Base-by-base conservation (phyloP, 1,284 basidiomycete species). In the Kwoniella shivajii region DNA sequence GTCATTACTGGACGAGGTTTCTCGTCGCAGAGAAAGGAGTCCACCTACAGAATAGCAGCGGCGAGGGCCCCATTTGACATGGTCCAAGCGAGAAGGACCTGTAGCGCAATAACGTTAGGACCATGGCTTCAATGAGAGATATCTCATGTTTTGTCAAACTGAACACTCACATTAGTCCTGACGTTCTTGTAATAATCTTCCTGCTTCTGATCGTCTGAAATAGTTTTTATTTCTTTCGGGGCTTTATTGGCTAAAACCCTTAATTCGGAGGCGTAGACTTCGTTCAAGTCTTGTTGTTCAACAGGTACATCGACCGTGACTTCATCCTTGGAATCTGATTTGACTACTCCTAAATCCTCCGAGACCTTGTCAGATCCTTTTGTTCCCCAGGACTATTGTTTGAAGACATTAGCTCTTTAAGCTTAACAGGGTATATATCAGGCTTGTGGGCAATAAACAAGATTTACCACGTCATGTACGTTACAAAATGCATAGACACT, bases 181-280 rank as follows among this genome's bases (percentile, higher is more conserved):
- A 95, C 92, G 30, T 83, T 85, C 69, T 78, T 78, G 75, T 94
- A 95, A 74, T 90, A 92, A 79, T 96, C 93, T 73, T 93, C 90
- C 75, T 92, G 88, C 64, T 84, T 78, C 26, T 88, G 89, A 61
- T 82, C 79, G n/a, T 78, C 73, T 38, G 62, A 62, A 18, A 82
- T 82, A 59, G 83, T 86, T 33, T 79, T 70, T 42, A 87, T 86
- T 50, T 79, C 82, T 72, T 88, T 88, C 0, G 87, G 88, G 33
- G 88, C 82, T 76, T 91, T 91, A 10, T 61, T 47, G 80, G 83
- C 82, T 49, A 95, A 75, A 11, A 90, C 84, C 66, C 87, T 85
- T 41, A 92, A 84, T 3, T 92, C 92, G 60, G 90, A 88, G 61
- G 90, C 88, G 68, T 94, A 93, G 29, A 88, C 83, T 34, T 86